A percentile compares a stretch with the other conserved stretches of the same genome.
Evolutionary conservation across 1,284 basidiomycete species (phyloP).

Genomic region (Filobasidium uniguttulatum): DNA sequence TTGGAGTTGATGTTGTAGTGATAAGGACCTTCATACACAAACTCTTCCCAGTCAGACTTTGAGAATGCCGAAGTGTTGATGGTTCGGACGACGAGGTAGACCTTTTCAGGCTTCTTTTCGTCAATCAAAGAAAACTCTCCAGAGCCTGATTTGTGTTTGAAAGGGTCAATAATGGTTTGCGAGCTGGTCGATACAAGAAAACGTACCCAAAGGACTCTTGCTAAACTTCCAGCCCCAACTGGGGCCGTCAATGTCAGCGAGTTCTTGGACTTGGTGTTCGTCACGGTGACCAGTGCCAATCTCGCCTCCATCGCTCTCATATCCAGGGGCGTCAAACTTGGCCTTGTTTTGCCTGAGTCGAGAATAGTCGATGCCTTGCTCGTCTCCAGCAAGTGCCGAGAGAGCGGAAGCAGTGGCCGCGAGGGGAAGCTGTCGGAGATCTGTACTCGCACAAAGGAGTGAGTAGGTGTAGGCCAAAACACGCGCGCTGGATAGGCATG

Average conservation of each 20-base stretch:
- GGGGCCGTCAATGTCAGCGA: conserved; percentile 16
- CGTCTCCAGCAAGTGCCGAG: conserved; percentile 29
- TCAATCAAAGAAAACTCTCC: conserved; percentile 35
- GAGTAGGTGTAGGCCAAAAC: not conserved
- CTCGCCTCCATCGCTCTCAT: conserved; percentile 20
- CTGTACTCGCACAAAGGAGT: conserved; percentile 15
- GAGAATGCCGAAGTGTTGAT: conserved; percentile 37
- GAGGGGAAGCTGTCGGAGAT: conserved; percentile 30
- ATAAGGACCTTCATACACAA: conserved; percentile 32
- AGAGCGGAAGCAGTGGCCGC: conserved; percentile 27
- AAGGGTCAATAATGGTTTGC: not conserved
- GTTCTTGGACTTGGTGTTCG: conserved; percentile 19
- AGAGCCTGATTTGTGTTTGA: conserved; percentile 22
- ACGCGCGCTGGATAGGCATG: not conserved
- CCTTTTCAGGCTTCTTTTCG: conserved; percentile 25
- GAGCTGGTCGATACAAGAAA: too few relatives aligned
- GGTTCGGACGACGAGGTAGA: conserved; percentile 34
- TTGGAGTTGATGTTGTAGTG: conserved; percentile 36
- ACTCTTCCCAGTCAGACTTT: conserved; percentile 35
- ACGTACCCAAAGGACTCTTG: conserved; percentile 37
- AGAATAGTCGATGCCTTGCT: conserved; percentile 21
- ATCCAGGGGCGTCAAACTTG: conserved; percentile 29
- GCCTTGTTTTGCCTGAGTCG: not conserved
- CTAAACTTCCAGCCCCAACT: conserved; percentile 33
- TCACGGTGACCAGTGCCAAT: not conserved